Evolutionary conservation across 2,329 filamentous ascomycete genomes (phyloP), one percentile per base, ranked within the genome.

Genomic region (Seiridium unicorne): DNA sequence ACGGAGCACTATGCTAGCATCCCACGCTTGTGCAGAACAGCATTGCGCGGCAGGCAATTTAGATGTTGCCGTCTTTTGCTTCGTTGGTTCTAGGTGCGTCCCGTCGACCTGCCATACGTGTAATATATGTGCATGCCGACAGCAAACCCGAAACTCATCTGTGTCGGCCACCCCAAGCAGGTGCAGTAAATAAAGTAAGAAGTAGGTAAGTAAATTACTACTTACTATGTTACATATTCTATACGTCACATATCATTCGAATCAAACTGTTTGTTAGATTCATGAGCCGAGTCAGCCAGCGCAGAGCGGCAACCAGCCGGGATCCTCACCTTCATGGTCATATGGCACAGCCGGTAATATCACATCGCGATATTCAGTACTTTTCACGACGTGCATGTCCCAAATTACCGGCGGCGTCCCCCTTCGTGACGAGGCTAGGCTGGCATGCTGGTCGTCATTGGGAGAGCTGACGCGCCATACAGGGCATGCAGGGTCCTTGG

Each of bases 31-130:
- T 42, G 38, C 11, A n/a, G 34, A n/a, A 47, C 31, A 49, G 46
- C 34, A 58, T 58, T 51, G 55, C 55, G 55, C 46, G 55, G 55
- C 55, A 49, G 55, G 44, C 46, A 58, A 58, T 49, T 34, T 58
- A 58, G 26, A 51, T 49, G 55, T 36, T 58, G 55, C 18, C 18
- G 42, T 26, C 31, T 32, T 31, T 32, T 46, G 32, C 10, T 7
- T 53, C 31, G 11, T 44, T n/a, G 36, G 38, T 55, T 18, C 35
- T 26, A 18, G 10, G 10, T 55, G 35, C 10, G 26, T 26, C 18
- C 18, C 18, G 18, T 26, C 18, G 18, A 26, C 18, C 18, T 26
- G 18, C 18, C 18, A 26, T 26, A 26, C 18, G 18, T 26, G 2
- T 26, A 26, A 26, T 42, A 13, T 13, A 42, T 42, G 38, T 42